Evolutionary conservation across 257 asterid genomes (phyloP), one percentile per base, ranked within the genome.

Genomic region (Mentha longifolia): DNA sequence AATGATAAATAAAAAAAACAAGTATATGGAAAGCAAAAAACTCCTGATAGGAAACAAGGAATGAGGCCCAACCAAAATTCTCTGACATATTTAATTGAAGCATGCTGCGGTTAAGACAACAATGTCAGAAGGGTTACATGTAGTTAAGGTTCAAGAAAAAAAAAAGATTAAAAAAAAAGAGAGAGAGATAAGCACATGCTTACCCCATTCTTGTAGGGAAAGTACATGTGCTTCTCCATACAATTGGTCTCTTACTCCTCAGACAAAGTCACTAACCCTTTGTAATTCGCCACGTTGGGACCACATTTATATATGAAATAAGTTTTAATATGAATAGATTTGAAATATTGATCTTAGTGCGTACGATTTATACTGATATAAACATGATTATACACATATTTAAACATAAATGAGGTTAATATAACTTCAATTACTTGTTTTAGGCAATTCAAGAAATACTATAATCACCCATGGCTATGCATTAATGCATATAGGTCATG

Each of bases 171-270:
- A 35, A 31, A 46, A 35, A 70, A 49, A 75, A 22, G 54, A 22
- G 25, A 22, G n/a, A 22, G 70, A 50, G 65, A 19, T 69, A 62
- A 74, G 74, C 86, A 81, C 85, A 81, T 83, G 87, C 69, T 62
- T 51, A 61, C 74, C 71, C 80, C 84, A 74, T 68, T 74, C 81
- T 72, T 70, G 70, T 35, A 74, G 81, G 80, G 74, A 64, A 55
- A 76, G 61, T 71, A 66, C 87, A 79, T 73, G 84, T 81, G 84
- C 51, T 61, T 69, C 70, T 72, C 69, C 59, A 73, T 52, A 65
- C 75, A 61, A 28, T 52, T 51, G 59, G 54, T 63, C 77, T 67
- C 59, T 55, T 50, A 8, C 66, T 51, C 15, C 65, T 61, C 63
- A 54, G 60, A 72, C 70, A 64, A 72, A 67, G 20, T 13, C 15